Percentiles rank a stretch among this genome's conserved stretches.
These are phyloP conservation scores for Thinopyrum elongatum DNA, from an alignment of 176 grass and related monocot genomes.

Conservation along the genomic window DNA sequence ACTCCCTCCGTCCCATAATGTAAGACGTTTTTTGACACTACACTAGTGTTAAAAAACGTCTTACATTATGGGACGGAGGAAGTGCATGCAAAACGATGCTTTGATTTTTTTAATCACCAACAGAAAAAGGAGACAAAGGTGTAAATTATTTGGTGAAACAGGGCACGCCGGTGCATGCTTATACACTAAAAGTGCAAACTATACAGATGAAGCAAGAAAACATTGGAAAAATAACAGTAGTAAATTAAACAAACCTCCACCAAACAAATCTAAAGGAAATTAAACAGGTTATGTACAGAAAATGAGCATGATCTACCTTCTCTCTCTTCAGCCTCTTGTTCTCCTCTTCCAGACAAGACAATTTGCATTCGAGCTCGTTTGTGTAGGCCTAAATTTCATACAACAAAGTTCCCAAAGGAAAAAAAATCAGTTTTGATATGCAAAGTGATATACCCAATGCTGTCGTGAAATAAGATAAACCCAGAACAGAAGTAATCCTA, in stretches of 20 bases:
- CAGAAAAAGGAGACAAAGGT: background rate
- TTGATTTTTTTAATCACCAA: background rate
- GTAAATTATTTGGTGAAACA: background rate
- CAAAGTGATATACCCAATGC: background rate
- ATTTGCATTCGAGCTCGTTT: conserved; percentile 7
- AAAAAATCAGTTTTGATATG: background rate
- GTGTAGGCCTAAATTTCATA: conserved; percentile 12
- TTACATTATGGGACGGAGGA: too few relatives aligned
- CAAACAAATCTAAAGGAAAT: background rate
- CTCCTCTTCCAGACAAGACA: conserved; percentile 20
- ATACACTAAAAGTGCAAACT: background rate
- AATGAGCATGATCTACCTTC: conserved; percentile 7
- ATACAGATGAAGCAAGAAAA: background rate
- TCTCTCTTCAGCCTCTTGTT: conserved; percentile 12
- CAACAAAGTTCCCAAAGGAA: background rate
- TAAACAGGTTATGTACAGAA: background rate
- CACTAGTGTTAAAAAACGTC: too few relatives aligned
- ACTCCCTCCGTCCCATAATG: too few relatives aligned
- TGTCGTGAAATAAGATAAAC: background rate
- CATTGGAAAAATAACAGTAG: background rate
- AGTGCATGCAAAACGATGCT: background rate
- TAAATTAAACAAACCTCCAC: background rate
- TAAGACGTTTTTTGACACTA: too few relatives aligned
- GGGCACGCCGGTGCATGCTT: background rate
- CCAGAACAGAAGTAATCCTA: background rate